Evolutionary conservation across 495 filamentous ascomycete genomes (phyloP).

Genomic region (Penicillium dipodomyicola): DNA sequence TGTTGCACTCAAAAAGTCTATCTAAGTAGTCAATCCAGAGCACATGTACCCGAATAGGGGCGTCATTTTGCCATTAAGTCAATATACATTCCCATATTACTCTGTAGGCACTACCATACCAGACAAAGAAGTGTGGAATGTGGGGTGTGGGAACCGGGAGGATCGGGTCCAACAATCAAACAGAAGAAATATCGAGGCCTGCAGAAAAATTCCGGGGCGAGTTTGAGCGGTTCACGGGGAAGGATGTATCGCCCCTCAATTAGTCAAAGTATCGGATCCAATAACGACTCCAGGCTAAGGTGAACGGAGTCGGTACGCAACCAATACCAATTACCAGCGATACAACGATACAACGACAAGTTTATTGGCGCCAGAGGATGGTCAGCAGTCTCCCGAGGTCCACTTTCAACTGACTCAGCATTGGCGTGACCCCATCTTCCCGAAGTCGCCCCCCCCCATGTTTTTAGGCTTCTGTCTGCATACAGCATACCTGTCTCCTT

Average conservation of each 20-base stretch:
- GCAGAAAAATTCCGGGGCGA: slow-evolving; percentile 9
- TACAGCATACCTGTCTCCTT: background rate
- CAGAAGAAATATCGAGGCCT: background rate
- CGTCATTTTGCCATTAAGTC: background rate
- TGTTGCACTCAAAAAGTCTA: background rate
- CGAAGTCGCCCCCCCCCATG: slow-evolving; percentile 5
- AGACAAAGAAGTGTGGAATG: background rate
- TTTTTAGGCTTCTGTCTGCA: slow-evolving; percentile 6
- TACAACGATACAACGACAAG: too few relatives aligned
- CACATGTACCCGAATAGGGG: background rate
- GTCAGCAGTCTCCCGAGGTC: slow-evolving; percentile 16
- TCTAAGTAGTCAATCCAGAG: background rate
- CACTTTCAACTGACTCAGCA: slow-evolving; percentile 21
- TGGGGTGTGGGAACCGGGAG: slow-evolving; percentile 13
- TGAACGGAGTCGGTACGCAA: background rate
- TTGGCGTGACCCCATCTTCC: background rate
- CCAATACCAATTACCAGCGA: slow-evolving; percentile 3
- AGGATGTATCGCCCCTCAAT: background rate
- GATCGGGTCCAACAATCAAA: slow-evolving; percentile 13
- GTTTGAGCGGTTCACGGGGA: background rate
- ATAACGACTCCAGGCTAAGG: background rate
- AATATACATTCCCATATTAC: background rate
- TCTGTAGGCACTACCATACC: background rate
- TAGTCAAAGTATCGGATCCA: background rate
- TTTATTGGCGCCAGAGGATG: slow-evolving; percentile 11